phyloP scores from a whole-genome alignment of 2,329 filamentous ascomycete genomes.

The Corniculantispora saksenae region DNA sequence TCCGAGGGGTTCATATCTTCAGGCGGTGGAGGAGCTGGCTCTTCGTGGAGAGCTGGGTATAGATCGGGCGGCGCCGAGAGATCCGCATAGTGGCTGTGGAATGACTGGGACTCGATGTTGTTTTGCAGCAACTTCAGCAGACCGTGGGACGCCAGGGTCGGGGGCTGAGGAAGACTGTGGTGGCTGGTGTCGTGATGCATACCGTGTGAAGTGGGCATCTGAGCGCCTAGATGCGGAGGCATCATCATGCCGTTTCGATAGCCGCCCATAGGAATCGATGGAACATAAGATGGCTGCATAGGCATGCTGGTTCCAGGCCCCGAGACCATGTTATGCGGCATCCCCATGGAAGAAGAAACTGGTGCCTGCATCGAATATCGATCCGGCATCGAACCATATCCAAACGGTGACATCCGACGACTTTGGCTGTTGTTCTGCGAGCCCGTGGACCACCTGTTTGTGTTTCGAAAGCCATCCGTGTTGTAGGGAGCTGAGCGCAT shows the following conservation, averaged over 20 bases:
- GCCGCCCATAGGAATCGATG: constrained; percentile 22
- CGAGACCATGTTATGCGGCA: constrained; percentile 10
- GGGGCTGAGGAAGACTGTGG: constrained; percentile 55
- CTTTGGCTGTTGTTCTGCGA: constrained; percentile 63
- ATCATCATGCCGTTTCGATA: constrained; percentile 61
- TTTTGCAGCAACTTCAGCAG: constrained; percentile 74
- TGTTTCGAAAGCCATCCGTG: constrained; percentile 64
- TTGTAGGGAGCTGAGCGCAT: constrained; percentile 71
- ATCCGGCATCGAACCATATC: constrained; percentile 63
- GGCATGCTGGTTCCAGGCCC: constrained; percentile 52
- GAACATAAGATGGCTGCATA: constrained; percentile 44
- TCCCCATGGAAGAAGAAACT: constrained; percentile 23
- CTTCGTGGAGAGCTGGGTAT: constrained; percentile 72
- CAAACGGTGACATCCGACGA: constrained; percentile 59
- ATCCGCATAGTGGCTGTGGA: constrained; percentile 71
- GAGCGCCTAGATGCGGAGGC: constrained; percentile 48
- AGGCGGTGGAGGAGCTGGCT: constrained; percentile 71
- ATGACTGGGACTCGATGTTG: constrained; percentile 68
- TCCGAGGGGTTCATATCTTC: constrained; percentile 81
- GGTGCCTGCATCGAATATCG: constrained; percentile 54
- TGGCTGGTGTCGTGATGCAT: constrained; percentile 41
- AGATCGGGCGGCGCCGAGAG: constrained; percentile 75
- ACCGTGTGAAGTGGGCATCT: constrained; percentile 44
- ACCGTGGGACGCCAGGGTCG: constrained; percentile 68
- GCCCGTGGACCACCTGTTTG: constrained; percentile 77